Evolutionary conservation across 768 basidiomycete species (phyloP).

Genomic region (Exidia glandulosa): DNA sequence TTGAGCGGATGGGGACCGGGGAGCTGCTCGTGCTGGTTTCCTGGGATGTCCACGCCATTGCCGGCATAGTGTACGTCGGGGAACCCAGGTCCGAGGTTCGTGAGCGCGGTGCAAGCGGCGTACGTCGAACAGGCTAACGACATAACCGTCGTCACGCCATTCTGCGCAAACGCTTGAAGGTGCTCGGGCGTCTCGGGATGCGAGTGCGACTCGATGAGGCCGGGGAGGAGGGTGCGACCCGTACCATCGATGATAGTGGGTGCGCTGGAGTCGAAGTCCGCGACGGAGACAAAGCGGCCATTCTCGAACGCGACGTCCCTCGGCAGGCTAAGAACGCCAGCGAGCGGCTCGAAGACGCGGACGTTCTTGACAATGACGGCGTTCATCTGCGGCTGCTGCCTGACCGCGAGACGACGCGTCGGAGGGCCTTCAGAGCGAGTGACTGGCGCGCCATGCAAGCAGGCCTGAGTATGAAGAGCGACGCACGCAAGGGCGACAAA

Average conservation of each 20-base stretch:
- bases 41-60: not conserved
- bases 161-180: not conserved
- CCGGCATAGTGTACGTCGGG: not conserved
- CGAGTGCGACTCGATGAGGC: not conserved
- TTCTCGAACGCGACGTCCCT: not conserved
- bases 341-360: not conserved
- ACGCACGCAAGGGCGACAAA: too few species aligned
- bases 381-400: too few species aligned
- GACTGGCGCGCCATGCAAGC: too few species aligned
- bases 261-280: not conserved
- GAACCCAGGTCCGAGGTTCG: not conserved
- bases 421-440: too few species aligned
- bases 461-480: too few species aligned
- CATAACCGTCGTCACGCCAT: not conserved
- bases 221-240: not conserved
- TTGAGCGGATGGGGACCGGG: not conserved
- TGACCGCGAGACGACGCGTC: too few species aligned
- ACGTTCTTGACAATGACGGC: not conserved
- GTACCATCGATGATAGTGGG: not conserved
- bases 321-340: too few species aligned
- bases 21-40: not conserved
- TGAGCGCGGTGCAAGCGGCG: not conserved
- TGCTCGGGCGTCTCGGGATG: not conserved
- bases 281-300: not conserved
- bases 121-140: not conserved